These are phyloP conservation scores for Candida xiaguanensis DNA, from an alignment of 805 yeast species.

Conservation along the genomic window DNA sequence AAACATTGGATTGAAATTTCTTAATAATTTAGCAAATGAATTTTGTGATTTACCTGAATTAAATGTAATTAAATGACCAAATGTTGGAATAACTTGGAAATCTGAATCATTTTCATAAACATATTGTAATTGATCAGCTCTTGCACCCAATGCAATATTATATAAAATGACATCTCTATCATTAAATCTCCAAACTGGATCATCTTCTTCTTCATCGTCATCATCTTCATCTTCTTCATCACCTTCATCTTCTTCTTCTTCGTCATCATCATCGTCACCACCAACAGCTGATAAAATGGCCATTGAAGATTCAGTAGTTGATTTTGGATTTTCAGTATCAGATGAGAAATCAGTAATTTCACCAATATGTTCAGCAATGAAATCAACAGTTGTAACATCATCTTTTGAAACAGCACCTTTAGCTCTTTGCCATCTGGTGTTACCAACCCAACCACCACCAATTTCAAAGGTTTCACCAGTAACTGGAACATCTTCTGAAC, in stretches of 20 bases:
- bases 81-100: conserved; percentile 85
- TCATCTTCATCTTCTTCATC: conserved; percentile 35
- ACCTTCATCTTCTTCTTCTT: conserved; percentile 41
- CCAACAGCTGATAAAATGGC: conserved; percentile 67
- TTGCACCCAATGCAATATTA: conserved; percentile 88
- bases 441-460: conserved; percentile 96
- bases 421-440: conserved; percentile 92
- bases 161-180: conserved; percentile 75
- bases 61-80: conserved; percentile 87
- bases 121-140: conserved; percentile 69
- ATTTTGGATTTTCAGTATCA: conserved; percentile 52
- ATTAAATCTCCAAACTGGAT: conserved; percentile 52
- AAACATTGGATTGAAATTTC: conserved; percentile 83
- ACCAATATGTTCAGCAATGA: conserved; percentile 62
- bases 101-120: conserved; percentile 71
- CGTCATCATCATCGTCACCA: conserved; percentile 46
- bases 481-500: conserved; percentile 68
- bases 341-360: conserved; percentile 59
- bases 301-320: conserved; percentile 76
- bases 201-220: conserved; percentile 25
- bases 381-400: conserved; percentile 58
- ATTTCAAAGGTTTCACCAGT: conserved; percentile 85
- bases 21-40: conserved; percentile 59
- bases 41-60: conserved; percentile 53
- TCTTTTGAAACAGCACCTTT: conserved; percentile 72